These are phyloP conservation scores for Monascus ruber DNA, from an alignment of 2,329 filamentous ascomycete genomes.

Conservation along the genomic window DNA sequence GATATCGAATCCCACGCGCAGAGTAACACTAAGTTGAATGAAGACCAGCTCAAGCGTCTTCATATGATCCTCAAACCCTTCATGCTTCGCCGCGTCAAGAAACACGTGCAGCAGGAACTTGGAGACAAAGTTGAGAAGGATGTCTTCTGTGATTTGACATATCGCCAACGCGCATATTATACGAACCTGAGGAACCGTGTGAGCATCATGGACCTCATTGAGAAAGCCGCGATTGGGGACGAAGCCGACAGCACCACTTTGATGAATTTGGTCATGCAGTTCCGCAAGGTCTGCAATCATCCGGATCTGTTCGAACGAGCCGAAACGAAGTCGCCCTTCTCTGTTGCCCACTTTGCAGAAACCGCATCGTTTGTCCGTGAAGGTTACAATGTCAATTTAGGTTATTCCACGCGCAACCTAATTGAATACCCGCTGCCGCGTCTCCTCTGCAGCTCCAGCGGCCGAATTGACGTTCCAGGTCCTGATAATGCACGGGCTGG, in stretches of 20 bases:
- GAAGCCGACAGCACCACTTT: conserved; percentile 90
- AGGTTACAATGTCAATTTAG: conserved; percentile 64
- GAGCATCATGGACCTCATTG: conserved; percentile 95
- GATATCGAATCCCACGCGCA: conserved; percentile 93
- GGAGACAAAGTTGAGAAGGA: conserved; percentile 98
- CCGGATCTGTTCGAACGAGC: conserved; percentile 93
- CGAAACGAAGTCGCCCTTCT: conserved; percentile 77
- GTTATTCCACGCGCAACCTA: conserved; percentile 75
- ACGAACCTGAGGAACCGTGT: conserved; percentile 89
- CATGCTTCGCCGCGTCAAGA: conserved; percentile 99
- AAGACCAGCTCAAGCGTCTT: conserved; percentile 89
- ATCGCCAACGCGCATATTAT: conserved; percentile 90
- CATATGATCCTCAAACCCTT: conserved; percentile 99
- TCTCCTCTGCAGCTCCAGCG: conserved; percentile 69
- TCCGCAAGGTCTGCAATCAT: conserved; percentile 98
- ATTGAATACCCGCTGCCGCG: conserved; percentile 78
- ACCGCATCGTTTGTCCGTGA: conserved; percentile 92
- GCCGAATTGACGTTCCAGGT: conserved; percentile 63
- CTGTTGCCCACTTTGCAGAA: conserved; percentile 79
- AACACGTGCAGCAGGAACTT: conserved; percentile 96
- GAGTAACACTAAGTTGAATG: conserved; percentile 98
- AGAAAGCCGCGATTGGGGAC: conserved; percentile 89
- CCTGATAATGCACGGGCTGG: conserved; percentile 63
- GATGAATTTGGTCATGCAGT: conserved; percentile 99
- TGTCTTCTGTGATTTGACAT: conserved; percentile 92